These are phyloP conservation scores for Raddia distichophylla DNA, from an alignment of 176 grass and related monocot species.

Conservation along the genomic window DNA sequence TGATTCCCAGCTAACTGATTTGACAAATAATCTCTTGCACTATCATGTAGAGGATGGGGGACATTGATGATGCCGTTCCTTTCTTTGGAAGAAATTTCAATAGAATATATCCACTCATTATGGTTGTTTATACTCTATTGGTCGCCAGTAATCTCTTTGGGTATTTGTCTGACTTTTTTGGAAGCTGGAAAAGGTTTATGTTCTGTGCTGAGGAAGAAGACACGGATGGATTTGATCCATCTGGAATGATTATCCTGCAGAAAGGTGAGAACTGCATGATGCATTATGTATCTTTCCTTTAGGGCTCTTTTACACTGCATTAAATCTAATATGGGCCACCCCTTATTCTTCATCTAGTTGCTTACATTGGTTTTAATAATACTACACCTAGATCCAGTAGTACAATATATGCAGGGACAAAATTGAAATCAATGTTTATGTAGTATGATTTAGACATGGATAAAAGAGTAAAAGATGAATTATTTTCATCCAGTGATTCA, in stretches of 20 bases:
- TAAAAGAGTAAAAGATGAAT: too few relatives aligned
- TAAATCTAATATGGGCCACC: too few relatives aligned
- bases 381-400: too few relatives aligned
- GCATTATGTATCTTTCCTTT: background rate
- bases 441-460: too few relatives aligned
- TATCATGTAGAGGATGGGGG: conserved; percentile 91
- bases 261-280: conserved; percentile 63
- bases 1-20: conserved; percentile 19
- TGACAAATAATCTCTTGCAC: conserved; percentile 25
- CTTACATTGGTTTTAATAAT: too few relatives aligned
- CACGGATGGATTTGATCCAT: conserved; percentile 88
- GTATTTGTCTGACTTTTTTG: conserved; percentile 85
- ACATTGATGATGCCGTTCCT: conserved; percentile 97
- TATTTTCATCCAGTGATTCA: too few relatives aligned
- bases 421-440: too few relatives aligned
- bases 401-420: too few relatives aligned
- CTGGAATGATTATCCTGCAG: conserved; percentile 96
- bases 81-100: conserved; percentile 99
- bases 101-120: conserved; percentile 97
- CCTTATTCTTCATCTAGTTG: too few relatives aligned
- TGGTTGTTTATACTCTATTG: conserved; percentile 95
- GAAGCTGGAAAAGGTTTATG: conserved; percentile 95
- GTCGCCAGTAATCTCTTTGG: conserved; percentile 98
- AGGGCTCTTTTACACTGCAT: too few relatives aligned
- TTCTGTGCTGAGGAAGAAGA: conserved; percentile 63